Evolutionary conservation across 805 yeast species (phyloP).

Genomic region (Komagataella kurtzmanii): DNA sequence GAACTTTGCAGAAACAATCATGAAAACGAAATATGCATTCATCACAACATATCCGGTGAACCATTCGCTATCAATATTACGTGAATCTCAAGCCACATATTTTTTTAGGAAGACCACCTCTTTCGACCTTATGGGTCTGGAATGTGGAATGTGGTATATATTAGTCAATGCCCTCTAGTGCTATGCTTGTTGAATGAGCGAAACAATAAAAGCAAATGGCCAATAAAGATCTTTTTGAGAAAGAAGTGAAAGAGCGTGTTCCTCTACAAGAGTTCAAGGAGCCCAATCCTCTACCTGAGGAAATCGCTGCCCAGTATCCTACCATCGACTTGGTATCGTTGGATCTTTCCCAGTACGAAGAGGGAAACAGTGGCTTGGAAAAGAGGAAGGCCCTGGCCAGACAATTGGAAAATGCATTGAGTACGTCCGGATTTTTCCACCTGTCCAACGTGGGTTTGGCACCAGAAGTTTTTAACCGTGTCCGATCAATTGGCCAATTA

Average conservation of each 20-base stretch:
- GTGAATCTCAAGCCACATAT: background rate
- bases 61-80: background rate
- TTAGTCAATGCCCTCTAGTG: background rate
- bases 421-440: conserved; percentile 30
- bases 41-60: background rate
- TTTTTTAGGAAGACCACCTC: background rate
- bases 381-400: conserved; percentile 20
- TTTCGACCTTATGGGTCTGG: background rate
- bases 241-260: background rate
- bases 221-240: background rate
- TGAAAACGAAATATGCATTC: background rate
- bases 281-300: background rate
- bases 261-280: background rate
- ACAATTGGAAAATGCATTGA: conserved; percentile 23
- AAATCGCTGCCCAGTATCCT: conserved; percentile 3
- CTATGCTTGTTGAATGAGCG: too few relatives aligned
- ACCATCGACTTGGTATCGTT: conserved; percentile 19
- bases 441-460: conserved; percentile 27
- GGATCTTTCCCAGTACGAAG: conserved; percentile 21
- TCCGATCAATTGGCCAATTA: conserved; percentile 26
- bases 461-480: conserved; percentile 17
- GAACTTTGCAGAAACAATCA: background rate
- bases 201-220: background rate
- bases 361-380: conserved; percentile 21
- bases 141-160: background rate